phyloP scores from a whole-genome alignment of 2,329 filamentous ascomycete genomes.

The Pseudogymnoascus destructans region DNA sequence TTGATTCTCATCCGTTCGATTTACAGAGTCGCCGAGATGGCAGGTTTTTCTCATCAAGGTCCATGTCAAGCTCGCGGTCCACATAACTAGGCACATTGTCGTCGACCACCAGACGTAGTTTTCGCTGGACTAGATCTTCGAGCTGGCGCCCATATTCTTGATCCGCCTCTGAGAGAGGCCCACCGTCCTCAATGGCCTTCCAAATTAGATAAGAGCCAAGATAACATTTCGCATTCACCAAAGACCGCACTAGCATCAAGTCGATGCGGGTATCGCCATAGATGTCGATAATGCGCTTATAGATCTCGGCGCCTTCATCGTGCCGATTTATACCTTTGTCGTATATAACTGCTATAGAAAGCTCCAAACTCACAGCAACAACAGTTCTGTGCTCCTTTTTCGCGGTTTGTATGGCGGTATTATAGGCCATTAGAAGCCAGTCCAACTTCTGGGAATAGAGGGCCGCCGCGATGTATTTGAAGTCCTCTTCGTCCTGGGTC shows the following conservation, averaged over 20 bases:
- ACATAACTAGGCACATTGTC: not conserved
- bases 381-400: not conserved
- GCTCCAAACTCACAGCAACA: not conserved
- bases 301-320: not conserved
- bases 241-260: not conserved
- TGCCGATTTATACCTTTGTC: not conserved
- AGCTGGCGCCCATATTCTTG: not conserved
- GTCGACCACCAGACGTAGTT: not conserved
- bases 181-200: not conserved
- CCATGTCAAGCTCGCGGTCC: not conserved
- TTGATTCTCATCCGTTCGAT: constrained; percentile 51
- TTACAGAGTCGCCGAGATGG: constrained; percentile 54
- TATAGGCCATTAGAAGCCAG: not conserved
- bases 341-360: not conserved
- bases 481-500: not conserved
- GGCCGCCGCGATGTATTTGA: not conserved
- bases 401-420: not conserved
- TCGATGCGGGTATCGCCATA: not conserved
- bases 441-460: not conserved
- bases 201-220: not conserved
- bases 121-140: not conserved
- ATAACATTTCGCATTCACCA: not conserved
- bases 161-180: not conserved
- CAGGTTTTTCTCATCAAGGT: constrained; percentile 16
- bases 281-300: not conserved